Conservation (phyloP, 129 eudicot species). For the Flaveria linearis region DNA sequence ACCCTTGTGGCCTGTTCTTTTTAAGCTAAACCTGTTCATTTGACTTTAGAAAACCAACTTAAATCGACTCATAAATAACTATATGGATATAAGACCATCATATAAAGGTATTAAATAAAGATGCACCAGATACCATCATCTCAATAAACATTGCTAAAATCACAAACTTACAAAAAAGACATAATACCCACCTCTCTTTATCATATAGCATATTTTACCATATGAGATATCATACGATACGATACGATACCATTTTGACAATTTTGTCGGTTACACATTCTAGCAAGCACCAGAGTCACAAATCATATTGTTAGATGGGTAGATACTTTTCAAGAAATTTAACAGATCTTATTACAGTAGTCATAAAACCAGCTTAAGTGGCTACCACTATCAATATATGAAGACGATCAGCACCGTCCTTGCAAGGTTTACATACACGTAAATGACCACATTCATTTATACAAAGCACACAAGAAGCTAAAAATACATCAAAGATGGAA, state of each 20-base stretch:
- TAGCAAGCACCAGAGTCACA: background rate
- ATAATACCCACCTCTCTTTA: too few species aligned
- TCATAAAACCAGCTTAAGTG: conserved; percentile 13
- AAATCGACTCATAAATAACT: too few species aligned
- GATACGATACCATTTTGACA: background rate
- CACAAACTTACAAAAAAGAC: too few species aligned
- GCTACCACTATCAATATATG: conserved; percentile 15
- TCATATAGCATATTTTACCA: too few species aligned
- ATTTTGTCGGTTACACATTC: background rate
- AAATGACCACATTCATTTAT: conserved; percentile 25
- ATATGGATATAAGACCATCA: too few species aligned
- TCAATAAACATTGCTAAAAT: too few species aligned
- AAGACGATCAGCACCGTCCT: conserved; percentile 12
- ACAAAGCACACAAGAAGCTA: conserved; percentile 14
- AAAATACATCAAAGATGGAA: background rate
- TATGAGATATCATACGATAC: too few species aligned
- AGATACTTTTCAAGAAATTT: background rate
- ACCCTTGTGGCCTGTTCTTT: too few species aligned
- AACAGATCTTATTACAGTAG: background rate
- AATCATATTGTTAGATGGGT: background rate
- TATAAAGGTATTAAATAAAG: too few species aligned
- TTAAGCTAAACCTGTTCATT: too few species aligned
- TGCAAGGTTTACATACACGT: conserved; percentile 30
- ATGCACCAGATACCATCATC: too few species aligned
- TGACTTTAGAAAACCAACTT: too few species aligned